A percentile compares a stretch with the other conserved stretches of the same genome.
Conservation (phyloP, 352 stramenopile genomes). For the Globisporangium carolinianum region DNA sequence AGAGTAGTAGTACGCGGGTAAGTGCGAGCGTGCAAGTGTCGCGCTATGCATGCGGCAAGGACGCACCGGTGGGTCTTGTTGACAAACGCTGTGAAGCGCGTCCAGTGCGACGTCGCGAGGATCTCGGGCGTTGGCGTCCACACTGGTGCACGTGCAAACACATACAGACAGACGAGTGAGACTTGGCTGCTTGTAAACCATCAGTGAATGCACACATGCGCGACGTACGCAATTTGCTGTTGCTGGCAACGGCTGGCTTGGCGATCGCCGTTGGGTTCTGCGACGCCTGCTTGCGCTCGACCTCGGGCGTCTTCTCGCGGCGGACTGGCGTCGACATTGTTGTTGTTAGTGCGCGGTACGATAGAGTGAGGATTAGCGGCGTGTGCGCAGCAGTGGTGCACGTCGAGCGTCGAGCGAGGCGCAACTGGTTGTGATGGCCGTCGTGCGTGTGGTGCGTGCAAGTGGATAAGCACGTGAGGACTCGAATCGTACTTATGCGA, state of each 20-base stretch:
- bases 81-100: slow-evolving; percentile 55
- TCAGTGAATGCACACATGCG: background rate
- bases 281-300: slow-evolving; percentile 1
- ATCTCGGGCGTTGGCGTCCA: slow-evolving; percentile 45
- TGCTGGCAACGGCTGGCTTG: background rate
- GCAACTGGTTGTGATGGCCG: no score
- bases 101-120: slow-evolving; percentile 55
- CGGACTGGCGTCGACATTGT: background rate
- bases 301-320: slow-evolving; percentile 3
- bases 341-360: background rate
- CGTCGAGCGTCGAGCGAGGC: no score
- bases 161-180: background rate
- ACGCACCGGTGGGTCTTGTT: slow-evolving; percentile 46
- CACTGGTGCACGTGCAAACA: slow-evolving; percentile 18
- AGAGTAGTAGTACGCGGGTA: background rate
- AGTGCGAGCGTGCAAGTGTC: background rate
- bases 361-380: no score
- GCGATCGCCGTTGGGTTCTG: background rate
- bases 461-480: no score
- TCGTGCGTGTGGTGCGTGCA: no score
- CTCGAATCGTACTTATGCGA: no score
- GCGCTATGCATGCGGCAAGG: background rate
- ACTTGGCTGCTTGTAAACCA: background rate
- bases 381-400: no score
- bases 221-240: background rate